These are phyloP conservation scores for Candida multigemmis DNA, from an alignment of 805 yeast species.

Conservation along the genomic window DNA sequence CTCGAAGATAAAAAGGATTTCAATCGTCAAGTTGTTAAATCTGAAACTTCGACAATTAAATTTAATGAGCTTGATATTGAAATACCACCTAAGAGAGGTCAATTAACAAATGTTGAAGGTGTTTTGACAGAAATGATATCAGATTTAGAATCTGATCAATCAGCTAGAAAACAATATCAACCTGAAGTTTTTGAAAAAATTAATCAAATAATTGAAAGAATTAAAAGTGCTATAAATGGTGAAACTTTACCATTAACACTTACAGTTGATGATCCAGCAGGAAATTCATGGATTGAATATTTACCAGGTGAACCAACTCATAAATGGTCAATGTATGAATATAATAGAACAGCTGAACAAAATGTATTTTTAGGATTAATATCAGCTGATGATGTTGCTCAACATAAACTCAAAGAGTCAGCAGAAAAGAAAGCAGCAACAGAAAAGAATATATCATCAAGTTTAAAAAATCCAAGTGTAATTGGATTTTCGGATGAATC, in stretches of 20 bases:
- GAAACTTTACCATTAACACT: constrained; percentile 72
- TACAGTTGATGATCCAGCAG: constrained; percentile 85
- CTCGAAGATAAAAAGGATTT: constrained; percentile 66
- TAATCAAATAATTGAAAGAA: constrained; percentile 54
- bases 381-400: constrained; percentile 55
- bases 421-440: constrained; percentile 34
- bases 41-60: constrained; percentile 74
- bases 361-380: constrained; percentile 76
- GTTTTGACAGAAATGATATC: constrained; percentile 72
- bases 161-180: constrained; percentile 61
- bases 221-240: constrained; percentile 54
- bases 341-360: constrained; percentile 80
- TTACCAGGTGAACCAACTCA: constrained; percentile 80
- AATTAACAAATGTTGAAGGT: constrained; percentile 89
- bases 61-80: constrained; percentile 84
- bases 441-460: constrained; percentile 16
- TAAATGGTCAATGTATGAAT: constrained; percentile 83
- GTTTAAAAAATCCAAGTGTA: constrained; percentile 15
- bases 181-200: constrained; percentile 74
- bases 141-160: constrained; percentile 76
- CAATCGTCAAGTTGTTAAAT: constrained; percentile 85
- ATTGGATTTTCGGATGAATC: constrained; percentile 64
- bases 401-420: constrained; percentile 37
- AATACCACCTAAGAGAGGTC: constrained; percentile 93
- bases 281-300: constrained; percentile 93